Conservation (phyloP, 371 early-diverging fungal species). For the Rhizopus delemar region DNA sequence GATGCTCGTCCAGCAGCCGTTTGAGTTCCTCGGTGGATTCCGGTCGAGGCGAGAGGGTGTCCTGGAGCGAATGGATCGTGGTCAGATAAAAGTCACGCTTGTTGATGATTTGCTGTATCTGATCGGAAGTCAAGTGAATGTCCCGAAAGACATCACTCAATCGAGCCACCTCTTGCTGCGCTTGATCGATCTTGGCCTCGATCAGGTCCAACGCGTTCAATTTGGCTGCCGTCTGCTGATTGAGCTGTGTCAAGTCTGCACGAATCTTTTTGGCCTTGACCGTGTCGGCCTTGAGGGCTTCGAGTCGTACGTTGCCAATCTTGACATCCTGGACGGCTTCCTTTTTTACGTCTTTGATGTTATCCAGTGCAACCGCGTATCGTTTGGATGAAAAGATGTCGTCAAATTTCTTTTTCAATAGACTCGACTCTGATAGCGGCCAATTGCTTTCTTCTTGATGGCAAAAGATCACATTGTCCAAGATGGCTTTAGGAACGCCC, state of each 20-base stretch:
- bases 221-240: conserved; percentile 32
- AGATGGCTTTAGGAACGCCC: conserved; percentile 89
- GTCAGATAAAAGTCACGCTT: conserved; percentile 38
- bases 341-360: conserved; percentile 81
- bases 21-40: conserved; percentile 63
- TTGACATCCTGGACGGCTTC: conserved; percentile 68
- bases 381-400: conserved; percentile 96
- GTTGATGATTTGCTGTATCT: conserved; percentile 37
- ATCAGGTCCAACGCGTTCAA: conserved; percentile 9
- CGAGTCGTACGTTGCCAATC: conserved; percentile 65
- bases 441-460: conserved; percentile 99
- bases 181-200: conserved; percentile 37
- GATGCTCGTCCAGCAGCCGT: conserved; percentile 36
- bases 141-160: conserved; percentile 30
- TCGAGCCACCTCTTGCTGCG: conserved; percentile 46
- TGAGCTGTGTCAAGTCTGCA: conserved; percentile 26
- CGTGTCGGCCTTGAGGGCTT: conserved; percentile 68
- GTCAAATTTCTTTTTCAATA: conserved; percentile 98
- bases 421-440: conserved; percentile 92
- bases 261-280: conserved; percentile 73
- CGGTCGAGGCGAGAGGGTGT: conserved; percentile 40
- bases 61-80: conserved; percentile 50
- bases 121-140: conserved; percentile 39
- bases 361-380: conserved; percentile 92
- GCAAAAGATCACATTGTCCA: conserved; percentile 99